Evolutionary conservation across 768 basidiomycete genomes (phyloP).

Genomic region (Pleurotus djamor): DNA sequence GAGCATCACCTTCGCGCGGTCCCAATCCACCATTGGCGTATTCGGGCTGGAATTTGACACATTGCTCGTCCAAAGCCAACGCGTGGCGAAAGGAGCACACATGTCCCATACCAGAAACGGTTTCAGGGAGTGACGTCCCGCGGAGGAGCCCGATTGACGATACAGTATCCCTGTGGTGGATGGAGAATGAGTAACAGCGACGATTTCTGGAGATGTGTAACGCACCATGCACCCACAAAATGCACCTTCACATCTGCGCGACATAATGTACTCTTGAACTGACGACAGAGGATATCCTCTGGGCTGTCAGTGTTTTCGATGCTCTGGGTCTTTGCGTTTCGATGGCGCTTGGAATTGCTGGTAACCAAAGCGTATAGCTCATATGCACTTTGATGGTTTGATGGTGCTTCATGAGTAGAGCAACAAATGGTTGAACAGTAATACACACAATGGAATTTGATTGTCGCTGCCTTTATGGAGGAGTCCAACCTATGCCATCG

Average conservation of each 20-base stretch:
- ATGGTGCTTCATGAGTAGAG: neutral
- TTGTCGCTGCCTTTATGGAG: constrained; percentile 35
- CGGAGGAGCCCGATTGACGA: constrained; percentile 42
- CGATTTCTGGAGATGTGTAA: too few species aligned
- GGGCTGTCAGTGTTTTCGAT: too few species aligned
- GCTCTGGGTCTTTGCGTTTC: too few species aligned
- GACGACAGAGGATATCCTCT: neutral
- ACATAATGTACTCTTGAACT: constrained; percentile 18
- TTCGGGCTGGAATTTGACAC: too few species aligned
- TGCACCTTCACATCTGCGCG: constrained; percentile 30
- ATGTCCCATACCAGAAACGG: constrained; percentile 21
- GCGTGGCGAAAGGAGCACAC: constrained; percentile 44
- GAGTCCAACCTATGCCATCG: constrained; percentile 32
- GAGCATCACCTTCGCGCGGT: too few species aligned
- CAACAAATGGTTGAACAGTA: neutral
- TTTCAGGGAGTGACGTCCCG: constrained; percentile 24
- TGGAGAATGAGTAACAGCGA: too few species aligned
- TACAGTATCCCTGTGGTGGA: constrained; percentile 47
- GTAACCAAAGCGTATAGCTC: too few species aligned
- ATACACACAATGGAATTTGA: constrained; percentile 34
- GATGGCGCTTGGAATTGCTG: too few species aligned
- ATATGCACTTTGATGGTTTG: constrained; percentile 27
- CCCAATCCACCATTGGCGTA: constrained; percentile 30
- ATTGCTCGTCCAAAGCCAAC: constrained; percentile 42
- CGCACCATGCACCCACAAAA: constrained; percentile 44